Evolutionary conservation across 75 land plant genomes (phyloP).

Genomic region (Cupressus sempervirens): DNA sequence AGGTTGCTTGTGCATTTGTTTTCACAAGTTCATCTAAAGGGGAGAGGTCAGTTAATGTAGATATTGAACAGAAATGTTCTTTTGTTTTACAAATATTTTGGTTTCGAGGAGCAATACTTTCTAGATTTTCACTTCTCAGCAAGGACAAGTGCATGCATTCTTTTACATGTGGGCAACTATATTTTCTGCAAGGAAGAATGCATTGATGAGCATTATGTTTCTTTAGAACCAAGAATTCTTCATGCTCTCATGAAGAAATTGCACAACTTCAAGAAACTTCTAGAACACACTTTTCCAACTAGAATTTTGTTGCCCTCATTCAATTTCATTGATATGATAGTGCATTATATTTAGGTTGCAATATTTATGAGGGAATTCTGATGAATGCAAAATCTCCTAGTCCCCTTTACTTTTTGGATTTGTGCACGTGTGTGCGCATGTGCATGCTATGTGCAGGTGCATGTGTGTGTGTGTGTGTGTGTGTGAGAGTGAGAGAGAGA

Average conservation of each 20-base stretch:
- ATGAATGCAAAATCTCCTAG: not conserved
- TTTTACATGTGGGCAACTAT: not conserved
- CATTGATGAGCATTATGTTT: not conserved
- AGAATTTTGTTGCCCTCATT: not conserved
- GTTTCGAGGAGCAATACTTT: not conserved
- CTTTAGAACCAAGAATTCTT: not conserved
- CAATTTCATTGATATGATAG: not conserved
- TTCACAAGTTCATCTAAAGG: not conserved
- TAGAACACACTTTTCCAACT: not conserved
- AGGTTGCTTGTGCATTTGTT: not conserved
- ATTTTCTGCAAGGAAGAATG: not conserved
- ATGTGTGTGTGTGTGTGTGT: not conserved
- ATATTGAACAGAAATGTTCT: not conserved
- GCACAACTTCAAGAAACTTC: not conserved
- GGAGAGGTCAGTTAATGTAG: not conserved
- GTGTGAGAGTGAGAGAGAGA: not conserved
- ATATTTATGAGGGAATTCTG: not conserved
- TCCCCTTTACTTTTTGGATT: not conserved
- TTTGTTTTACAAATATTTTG: not conserved
- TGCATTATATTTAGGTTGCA: not conserved
- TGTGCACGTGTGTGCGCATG: not conserved
- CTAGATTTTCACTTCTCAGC: not conserved
- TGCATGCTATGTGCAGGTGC: not conserved
- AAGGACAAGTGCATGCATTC: not conserved
- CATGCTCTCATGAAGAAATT: not conserved